phyloP scores from a whole-genome alignment of 441 rosid genomes.

The Aquilaria agallochum region DNA sequence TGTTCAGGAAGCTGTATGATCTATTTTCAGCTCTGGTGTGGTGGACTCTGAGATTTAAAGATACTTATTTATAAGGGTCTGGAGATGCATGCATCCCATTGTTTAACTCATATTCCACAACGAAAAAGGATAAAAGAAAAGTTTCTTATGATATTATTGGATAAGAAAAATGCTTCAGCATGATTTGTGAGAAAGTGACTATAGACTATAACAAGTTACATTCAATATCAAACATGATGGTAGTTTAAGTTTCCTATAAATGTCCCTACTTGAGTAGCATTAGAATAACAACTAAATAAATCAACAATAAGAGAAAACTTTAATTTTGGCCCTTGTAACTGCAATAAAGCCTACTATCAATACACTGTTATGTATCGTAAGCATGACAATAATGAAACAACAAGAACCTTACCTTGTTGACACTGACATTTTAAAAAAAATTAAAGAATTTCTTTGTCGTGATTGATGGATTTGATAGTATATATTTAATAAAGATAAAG shows the following conservation, averaged over 20 bases:
- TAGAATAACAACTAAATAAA: background rate
- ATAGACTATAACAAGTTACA: conserved; percentile 18
- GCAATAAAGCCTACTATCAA: background rate
- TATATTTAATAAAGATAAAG: no score
- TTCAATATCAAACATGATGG: background rate
- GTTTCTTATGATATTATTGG: conserved; percentile 52
- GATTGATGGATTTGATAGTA: no score
- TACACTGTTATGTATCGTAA: background rate
- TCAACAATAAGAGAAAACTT: background rate
- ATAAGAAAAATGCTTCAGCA: conserved; percentile 44
- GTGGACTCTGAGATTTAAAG: conserved; percentile 37
- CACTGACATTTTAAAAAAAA: no score
- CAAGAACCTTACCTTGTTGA: no score
- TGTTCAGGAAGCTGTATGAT: conserved; percentile 10
- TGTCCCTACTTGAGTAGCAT: conserved; percentile 4
- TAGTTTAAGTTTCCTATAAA: background rate
- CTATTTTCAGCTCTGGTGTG: conserved; percentile 19
- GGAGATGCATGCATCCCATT: conserved; percentile 25
- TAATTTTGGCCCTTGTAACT: conserved; percentile 4
- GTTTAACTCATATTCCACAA: conserved; percentile 19
- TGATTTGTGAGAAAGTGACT: conserved; percentile 49
- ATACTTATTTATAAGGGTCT: conserved; percentile 61
- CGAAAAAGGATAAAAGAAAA: conserved; percentile 22
- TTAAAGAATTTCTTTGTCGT: no score
- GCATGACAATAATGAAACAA: conserved; percentile 7